These are phyloP conservation scores for Vaccinium macrocarpon DNA, from an alignment of 148 eudicot genomes.

Conservation along the genomic window DNA sequence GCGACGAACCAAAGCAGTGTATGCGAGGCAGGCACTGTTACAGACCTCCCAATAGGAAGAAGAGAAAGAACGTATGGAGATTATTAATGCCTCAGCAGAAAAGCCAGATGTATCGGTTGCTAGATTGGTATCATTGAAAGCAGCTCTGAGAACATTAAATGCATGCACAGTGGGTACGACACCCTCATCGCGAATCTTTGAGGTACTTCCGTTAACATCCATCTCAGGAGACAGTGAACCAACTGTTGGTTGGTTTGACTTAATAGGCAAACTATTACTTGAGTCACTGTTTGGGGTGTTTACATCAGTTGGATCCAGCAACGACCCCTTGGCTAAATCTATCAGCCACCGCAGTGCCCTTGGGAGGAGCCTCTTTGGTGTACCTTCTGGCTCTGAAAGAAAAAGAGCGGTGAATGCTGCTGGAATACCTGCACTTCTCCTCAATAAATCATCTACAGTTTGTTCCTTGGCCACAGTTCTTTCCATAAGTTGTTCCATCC, in stretches of 20 bases:
- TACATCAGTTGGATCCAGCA: constrained; percentile 41
- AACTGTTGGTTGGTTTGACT: constrained; percentile 26
- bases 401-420: constrained; percentile 95
- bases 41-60: constrained; percentile 96
- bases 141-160: constrained; percentile 86
- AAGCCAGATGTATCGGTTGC: constrained; percentile 96
- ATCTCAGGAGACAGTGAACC: constrained; percentile 16
- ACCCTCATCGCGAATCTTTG: constrained; percentile 89
- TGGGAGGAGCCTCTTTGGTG: constrained; percentile 92
- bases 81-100: constrained; percentile 87
- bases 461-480: constrained; percentile 88
- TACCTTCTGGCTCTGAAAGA: constrained; percentile 94
- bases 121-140: constrained; percentile 91
- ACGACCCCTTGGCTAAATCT: constrained; percentile 60
- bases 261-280: constrained; percentile 16
- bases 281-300: constrained; percentile 17
- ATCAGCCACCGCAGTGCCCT: constrained; percentile 83
- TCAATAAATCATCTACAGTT: constrained; percentile 90
- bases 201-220: constrained; percentile 35
- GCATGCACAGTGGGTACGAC: constrained; percentile 97
- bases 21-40: constrained; percentile 91
- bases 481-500: constrained; percentile 99
- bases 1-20: constrained; percentile 93
- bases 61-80: constrained; percentile 77
- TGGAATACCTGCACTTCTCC: constrained; percentile 99